Percentiles rank a stretch among this genome's conserved stretches.
Conservation (phyloP, 352 stramenopile genomes). For the Albugo candida region DNA sequence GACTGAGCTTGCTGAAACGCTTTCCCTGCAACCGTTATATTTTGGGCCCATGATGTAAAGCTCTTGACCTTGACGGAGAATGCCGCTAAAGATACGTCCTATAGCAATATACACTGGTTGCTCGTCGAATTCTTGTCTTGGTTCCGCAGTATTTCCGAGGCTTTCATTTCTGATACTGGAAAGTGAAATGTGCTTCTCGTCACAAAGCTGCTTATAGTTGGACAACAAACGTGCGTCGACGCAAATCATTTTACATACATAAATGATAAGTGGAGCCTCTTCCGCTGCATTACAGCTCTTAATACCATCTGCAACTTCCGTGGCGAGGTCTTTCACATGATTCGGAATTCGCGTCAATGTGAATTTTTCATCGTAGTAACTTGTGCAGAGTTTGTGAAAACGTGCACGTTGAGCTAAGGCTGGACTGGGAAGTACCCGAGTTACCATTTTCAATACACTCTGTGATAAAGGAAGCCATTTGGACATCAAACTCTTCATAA, state of each 20-base stretch:
- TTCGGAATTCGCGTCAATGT: no score
- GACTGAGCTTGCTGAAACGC: no score
- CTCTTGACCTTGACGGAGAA: conserved; percentile 30
- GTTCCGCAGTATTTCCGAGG: background rate
- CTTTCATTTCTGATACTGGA: conserved; percentile 16
- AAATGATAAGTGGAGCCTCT: conserved; percentile 66
- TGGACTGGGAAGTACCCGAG: conserved; percentile 61
- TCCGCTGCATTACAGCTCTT: conserved; percentile 29
- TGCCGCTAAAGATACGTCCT: conserved; percentile 78
- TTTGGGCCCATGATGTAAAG: conserved; percentile 80
- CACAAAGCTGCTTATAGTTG: conserved; percentile 21
- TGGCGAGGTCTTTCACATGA: no score
- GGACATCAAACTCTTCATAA: conserved; percentile 59
- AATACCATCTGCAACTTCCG: background rate
- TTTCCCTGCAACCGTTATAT: conserved; percentile 29
- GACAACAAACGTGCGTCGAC: conserved; percentile 74
- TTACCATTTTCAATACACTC: conserved; percentile 82
- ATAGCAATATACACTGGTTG: conserved; percentile 76
- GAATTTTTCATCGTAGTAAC: background rate
- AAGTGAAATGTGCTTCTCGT: conserved; percentile 9
- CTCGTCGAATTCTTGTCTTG: conserved; percentile 1
- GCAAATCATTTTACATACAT: conserved; percentile 86
- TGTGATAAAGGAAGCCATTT: conserved; percentile 79
- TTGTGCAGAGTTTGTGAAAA: conserved; percentile 38
- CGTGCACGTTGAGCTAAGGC: conserved; percentile 44